Evolutionary conservation across 106 monocot species (phyloP).

Genomic region (Dendrobium huoshanense): DNA sequence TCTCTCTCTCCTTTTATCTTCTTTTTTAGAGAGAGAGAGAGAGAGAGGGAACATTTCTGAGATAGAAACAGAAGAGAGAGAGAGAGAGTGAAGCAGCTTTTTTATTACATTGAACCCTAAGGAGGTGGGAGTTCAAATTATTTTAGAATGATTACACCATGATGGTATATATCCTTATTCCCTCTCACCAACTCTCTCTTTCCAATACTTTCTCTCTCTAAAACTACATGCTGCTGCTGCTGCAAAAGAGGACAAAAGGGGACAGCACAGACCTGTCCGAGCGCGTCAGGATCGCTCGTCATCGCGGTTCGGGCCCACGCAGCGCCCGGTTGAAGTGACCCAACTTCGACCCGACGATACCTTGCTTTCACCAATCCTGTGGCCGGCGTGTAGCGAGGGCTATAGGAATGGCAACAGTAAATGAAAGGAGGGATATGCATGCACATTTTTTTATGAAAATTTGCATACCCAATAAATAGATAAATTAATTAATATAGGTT

Average conservation of each 20-base stretch:
- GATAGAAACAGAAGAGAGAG: too few relatives aligned
- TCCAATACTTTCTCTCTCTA: constrained; percentile 8
- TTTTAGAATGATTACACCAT: constrained; percentile 11
- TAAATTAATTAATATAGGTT: too few relatives aligned
- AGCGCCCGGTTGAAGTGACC: constrained; percentile 7
- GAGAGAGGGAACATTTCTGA: background rate
- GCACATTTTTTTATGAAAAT: too few relatives aligned
- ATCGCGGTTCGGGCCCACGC: background rate
- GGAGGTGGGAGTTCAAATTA: constrained; percentile 15
- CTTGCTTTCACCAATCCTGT: constrained; percentile 12
- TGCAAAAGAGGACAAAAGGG: constrained; percentile 7
- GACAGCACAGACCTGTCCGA: constrained; percentile 1
- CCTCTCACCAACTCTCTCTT: constrained; percentile 4
- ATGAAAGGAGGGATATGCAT: too few relatives aligned
- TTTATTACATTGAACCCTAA: constrained; percentile 2
- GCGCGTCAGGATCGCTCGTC: constrained; percentile 1
- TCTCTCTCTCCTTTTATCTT: background rate
- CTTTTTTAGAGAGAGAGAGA: background rate
- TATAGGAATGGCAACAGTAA: background rate
- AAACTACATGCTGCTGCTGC: background rate
- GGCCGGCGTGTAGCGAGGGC: constrained; percentile 2
- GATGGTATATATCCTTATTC: constrained; percentile 11
- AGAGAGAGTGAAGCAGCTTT: background rate
- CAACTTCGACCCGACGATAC: constrained; percentile 8
- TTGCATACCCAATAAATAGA: too few relatives aligned